Evolutionary conservation across 805 yeast genomes (phyloP), one percentile per base, ranked within the genome.

Genomic region (Cyberlindnera euphorbiiphila): DNA sequence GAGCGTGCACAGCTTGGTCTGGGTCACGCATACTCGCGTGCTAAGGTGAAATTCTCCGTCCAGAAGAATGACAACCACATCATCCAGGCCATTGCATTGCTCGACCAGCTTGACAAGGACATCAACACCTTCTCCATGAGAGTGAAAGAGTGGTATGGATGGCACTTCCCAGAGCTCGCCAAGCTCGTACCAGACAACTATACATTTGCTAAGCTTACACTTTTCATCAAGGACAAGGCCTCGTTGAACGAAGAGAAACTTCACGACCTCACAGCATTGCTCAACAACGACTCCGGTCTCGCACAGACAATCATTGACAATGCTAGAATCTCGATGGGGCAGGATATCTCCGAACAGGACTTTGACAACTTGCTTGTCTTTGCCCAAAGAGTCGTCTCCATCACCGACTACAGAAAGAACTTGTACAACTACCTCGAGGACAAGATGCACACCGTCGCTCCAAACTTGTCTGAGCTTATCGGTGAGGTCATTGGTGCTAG

Each of bases 401-500:
- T 93, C 58, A 77, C 93, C 43, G 96, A 89, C 55, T 91, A 91
- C 78, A 81, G 98, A 65, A 72, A 76, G 58, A 78, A 78, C 56
- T 72, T 93, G 55, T 89, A 73, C 69, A 78, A 79, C 53, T 93
- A 93, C 70, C 72, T 93, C 62, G 78, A 86, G 47, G 96, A 89
- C 53, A 93, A 93, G 74, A 93, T 93, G 98, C 83, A 85, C 73
- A 79, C 87, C 42, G 96, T 93, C 61, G 98, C 98, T 46, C 98
- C 98, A 53, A 93, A 93, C 67, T 75, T 93, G 62, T 80, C 96
- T 34, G 96, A 91, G 64, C 78, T 93, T 64, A 91, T 93, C 60
- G 98, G 98, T 64, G 98, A 93, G 72, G 93, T 91, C 63, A 95
- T 93, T 51, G 98, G 98, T 69, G 98, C 98, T 33, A 79, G 98